phyloP scores from a whole-genome alignment of 1,139 yeast species.

The Scheffersomyces cryptocercus region DNA sequence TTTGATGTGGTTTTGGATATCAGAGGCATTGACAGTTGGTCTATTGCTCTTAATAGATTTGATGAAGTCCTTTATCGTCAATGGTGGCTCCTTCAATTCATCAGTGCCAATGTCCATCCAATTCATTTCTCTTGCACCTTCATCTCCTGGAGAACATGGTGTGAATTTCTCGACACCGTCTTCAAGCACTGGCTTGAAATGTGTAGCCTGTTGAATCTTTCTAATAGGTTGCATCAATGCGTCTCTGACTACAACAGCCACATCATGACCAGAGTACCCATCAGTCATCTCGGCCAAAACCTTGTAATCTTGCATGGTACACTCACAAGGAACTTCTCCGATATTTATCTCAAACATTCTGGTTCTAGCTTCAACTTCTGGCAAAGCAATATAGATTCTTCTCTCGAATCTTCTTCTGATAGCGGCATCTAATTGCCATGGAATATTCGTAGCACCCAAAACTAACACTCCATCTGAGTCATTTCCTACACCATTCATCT shows the following conservation, averaged over 20 bases:
- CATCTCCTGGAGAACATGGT: conserved; percentile 97
- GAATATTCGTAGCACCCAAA: conserved; percentile 96
- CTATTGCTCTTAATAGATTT: conserved; percentile 89
- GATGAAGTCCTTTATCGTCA: conserved; percentile 88
- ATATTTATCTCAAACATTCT: conserved; percentile 94
- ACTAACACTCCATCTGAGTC: conserved; percentile 92
- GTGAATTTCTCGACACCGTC: conserved; percentile 55
- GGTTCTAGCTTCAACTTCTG: conserved; percentile 87
- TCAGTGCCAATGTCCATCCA: conserved; percentile 94
- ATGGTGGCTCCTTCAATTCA: conserved; percentile 84
- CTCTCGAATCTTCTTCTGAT: conserved; percentile 95
- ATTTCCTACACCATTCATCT: conserved; percentile 98
- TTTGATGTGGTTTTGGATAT: conserved; percentile 77
- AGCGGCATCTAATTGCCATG: conserved; percentile 99
- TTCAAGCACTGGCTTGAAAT: conserved; percentile 63
- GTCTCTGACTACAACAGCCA: conserved; percentile 94
- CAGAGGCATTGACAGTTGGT: conserved; percentile 90
- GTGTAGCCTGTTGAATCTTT: conserved; percentile 94
- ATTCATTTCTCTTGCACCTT: conserved; percentile 80
- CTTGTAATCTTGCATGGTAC: conserved; percentile 72
- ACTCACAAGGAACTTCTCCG: conserved; percentile 83
- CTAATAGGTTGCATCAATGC: conserved; percentile 98
- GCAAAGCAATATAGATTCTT: conserved; percentile 91
- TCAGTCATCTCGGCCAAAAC: conserved; percentile 91
- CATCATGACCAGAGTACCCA: conserved; percentile 97